These are phyloP conservation scores for Phytophthora melonis DNA, from an alignment of 352 stramenopile genomes.

Conservation along the genomic window DNA sequence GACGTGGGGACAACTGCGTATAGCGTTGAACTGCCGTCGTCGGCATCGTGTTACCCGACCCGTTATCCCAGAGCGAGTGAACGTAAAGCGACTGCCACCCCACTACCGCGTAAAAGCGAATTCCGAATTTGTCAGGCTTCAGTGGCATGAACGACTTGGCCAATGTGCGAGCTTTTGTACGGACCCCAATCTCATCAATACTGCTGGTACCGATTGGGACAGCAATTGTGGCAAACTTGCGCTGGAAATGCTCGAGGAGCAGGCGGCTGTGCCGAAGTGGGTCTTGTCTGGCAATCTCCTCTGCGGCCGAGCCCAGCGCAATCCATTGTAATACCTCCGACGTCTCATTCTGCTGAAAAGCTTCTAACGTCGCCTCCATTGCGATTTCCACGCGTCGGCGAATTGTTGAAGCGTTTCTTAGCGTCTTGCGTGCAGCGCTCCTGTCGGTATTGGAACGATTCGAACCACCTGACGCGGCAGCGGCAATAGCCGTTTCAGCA, in stretches of 20 bases:
- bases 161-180: conserved; percentile 1
- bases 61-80: conserved; percentile 15
- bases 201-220: neutral
- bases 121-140: conserved; percentile 17
- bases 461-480: no score
- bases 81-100: conserved; percentile 11
- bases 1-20: neutral
- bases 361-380: no score
- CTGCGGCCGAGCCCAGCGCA: no score
- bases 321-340: no score
- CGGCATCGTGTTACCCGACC: neutral
- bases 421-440: no score
- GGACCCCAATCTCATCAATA: neutral
- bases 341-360: no score
- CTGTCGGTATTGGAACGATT: no score
- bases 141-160: conserved; percentile 6
- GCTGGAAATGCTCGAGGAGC: neutral
- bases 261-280: neutral
- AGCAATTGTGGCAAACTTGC: neutral
- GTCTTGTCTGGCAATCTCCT: neutral
- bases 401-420: no score
- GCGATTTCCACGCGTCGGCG: no score
- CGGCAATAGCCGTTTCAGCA: no score
- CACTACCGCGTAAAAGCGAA: conserved; percentile 19
- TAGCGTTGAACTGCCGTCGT: neutral